Evolutionary conservation across 805 yeast genomes (phyloP).

Genomic region (Candida dajiaensis): DNA sequence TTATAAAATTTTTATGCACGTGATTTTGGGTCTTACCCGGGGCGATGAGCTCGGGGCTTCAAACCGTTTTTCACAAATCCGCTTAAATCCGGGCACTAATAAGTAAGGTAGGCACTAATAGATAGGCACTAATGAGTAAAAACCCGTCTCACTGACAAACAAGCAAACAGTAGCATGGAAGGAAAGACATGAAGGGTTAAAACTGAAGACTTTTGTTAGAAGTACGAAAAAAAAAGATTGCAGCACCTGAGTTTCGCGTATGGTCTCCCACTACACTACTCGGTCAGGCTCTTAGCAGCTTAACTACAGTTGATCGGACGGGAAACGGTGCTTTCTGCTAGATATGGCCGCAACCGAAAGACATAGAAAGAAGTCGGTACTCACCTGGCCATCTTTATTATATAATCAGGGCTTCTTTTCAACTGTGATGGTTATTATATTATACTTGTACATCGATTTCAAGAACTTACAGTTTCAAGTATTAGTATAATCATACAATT

Average conservation of each 20-base stretch:
- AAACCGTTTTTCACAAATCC: neutral
- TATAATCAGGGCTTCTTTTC: too few relatives aligned
- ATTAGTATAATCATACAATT: neutral
- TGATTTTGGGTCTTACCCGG: neutral
- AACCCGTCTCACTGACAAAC: too few relatives aligned
- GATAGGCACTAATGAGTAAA: too few relatives aligned
- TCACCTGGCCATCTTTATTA: neutral
- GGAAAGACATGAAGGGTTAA: too few relatives aligned
- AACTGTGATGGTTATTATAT: too few relatives aligned
- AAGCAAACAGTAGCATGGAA: too few relatives aligned
- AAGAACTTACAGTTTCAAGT: neutral
- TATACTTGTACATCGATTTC: too few relatives aligned
- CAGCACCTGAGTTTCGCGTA: conserved; percentile 53
- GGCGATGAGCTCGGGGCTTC: neutral
- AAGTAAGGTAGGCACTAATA: too few relatives aligned
- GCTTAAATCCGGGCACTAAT: neutral
- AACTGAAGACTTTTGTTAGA: too few relatives aligned
- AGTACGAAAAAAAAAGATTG: conserved; percentile 32
- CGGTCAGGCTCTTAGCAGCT: conserved; percentile 54
- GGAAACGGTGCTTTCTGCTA: conserved; percentile 56
- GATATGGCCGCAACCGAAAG: conserved; percentile 52
- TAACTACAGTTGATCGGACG: conserved; percentile 57
- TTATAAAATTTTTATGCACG: neutral
- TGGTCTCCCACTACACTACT: conserved; percentile 55
- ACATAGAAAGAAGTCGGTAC: conserved; percentile 2